A percentile compares a stretch with the other conserved stretches of the same genome.
phyloP scores from a whole-genome alignment of 1,139 yeast species.

The Taphrina pruni region DNA sequence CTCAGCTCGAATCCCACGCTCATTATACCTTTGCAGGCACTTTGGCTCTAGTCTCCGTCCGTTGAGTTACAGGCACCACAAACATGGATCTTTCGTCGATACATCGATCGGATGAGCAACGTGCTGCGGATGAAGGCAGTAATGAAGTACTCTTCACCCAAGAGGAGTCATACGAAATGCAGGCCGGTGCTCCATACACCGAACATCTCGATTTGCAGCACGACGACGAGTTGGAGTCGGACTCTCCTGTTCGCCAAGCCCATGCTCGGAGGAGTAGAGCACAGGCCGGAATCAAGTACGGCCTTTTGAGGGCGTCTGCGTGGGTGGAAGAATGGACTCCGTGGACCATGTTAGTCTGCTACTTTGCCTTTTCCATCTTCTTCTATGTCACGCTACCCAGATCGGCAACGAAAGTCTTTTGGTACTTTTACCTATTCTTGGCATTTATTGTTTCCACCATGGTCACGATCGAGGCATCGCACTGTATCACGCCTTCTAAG shows the following conservation, averaged over 20 bases:
- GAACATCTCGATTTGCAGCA: conserved; percentile 29
- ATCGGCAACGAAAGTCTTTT: conserved; percentile 34
- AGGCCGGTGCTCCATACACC: conserved; percentile 19
- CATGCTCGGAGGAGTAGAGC: conserved; percentile 13
- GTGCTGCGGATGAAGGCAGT: conserved; percentile 1
- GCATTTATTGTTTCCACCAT: conserved; percentile 36
- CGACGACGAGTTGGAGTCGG: conserved; percentile 37
- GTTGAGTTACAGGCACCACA: background rate
- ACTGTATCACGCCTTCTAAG: conserved; percentile 38
- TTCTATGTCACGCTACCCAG: conserved; percentile 36
- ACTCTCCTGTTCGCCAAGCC: conserved; percentile 13
- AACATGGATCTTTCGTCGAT: conserved; percentile 22
- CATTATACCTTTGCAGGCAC: background rate
- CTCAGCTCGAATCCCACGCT: background rate
- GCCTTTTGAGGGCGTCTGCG: conserved; percentile 23
- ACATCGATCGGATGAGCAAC: background rate
- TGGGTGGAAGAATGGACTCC: conserved; percentile 41
- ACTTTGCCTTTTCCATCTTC: conserved; percentile 36
- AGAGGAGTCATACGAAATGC: conserved; percentile 36
- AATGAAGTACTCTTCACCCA: conserved; percentile 17
- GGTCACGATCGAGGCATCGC: conserved; percentile 41
- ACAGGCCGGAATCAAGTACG: conserved; percentile 15
- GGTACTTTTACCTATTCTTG: conserved; percentile 37
- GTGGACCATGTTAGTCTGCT: conserved; percentile 32
- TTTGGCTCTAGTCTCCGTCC: background rate